Evolutionary conservation across 352 stramenopile genomes (phyloP), one percentile per base, ranked within the genome.

Genomic region (Globisporangium camurandrum): DNA sequence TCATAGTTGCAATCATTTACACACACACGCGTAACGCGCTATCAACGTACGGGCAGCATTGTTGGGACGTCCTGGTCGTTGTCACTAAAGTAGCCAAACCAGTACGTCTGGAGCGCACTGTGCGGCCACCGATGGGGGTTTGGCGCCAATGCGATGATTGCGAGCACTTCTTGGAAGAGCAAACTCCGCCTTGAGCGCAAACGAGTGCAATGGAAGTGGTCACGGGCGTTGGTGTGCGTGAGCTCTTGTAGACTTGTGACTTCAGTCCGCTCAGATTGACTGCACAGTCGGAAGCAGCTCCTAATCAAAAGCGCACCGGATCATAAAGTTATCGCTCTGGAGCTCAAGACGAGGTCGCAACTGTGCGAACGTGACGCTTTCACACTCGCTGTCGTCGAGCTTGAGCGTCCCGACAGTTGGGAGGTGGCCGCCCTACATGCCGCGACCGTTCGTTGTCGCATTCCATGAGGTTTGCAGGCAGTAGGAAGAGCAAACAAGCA

Each of bases 151-250:
- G 64, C 63, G 51, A 84, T 82, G 42, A 87, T 71, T 41, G 74
- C 54, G 28, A 92, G 47, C 30, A 86, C 73, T 49, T 92, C 80
- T 47, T 92, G 80, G 59, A 88, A 92, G 57, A 89, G 67, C 42
- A 75, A 46, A 46, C 67, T 86, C 24, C 80, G 77, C 16, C 64
- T 77, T 45, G 12, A 31, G n/a, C 8, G 16, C n/a, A 34, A 28
- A 38, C 44, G 16, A 30, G 17, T 24, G 9, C 16, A 41, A 14
- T 26, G 20, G 4, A 43, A 11, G 1, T 8, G 39, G 14, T 10
- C 39, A 28, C 33, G 0, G 14, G 3, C 1, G 33, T 16, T 14
- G 16, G 5, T 22, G 12, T n/a, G 11, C 19, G 33, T 39, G 33
- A 5, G 19, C 5, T 19, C 12, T 4, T 17, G 14, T n/a, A 19